Base-by-base conservation (phyloP, 495 filamentous ascomycete species). In the Parmelia sp. region DNA sequence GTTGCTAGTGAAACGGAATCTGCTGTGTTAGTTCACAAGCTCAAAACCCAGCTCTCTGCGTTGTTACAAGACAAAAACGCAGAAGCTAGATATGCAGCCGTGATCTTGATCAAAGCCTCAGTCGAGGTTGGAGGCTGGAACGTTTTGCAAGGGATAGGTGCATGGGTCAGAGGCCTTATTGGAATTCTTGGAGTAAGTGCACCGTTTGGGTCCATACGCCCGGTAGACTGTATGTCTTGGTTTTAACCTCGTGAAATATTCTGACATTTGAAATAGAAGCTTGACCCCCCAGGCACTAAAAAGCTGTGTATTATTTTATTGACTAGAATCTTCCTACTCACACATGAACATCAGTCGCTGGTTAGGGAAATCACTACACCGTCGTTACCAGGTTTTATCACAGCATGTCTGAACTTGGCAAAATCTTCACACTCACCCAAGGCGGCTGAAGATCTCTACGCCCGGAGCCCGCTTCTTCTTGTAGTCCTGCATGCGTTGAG, bases 351-450 rank as follows among this genome's bases (percentile, higher is more conserved):
- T 75, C 89, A 86, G 45, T 91, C 88, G 23, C 79, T 96, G 29
- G 80, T 92, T n/a, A 80, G 91, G 68, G 91, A 96, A 71, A 88
- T 95, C 66, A 91, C 90, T 3, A 95, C 91, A 5, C 92, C 92
- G 14, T 88, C 84, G 23, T 78, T 97, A 19, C 85, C 89, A 21
- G 77, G 79, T 8, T 95, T 91, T 67, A 81, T 90, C 60, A 85
- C 84, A 14, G 80, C 86, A 10, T 91, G 89, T 60, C 74, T 96
- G 27, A 86, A 88, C 70, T 75, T 90, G 31, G 9, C 7, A 21
- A 55, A 35, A 55, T 3, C 8, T 17, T 4, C 51, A 35, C 17
- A 7, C 7, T 33, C 51, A 21, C 5, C 29, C 51, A 33, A 55
- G 29, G 29, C 51, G 10, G 29, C 59, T 76, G 4, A 75, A 77